phyloP scores from a whole-genome alignment of 1,284 basidiomycete genomes.

The Apiotrichum gamsii region DNA sequence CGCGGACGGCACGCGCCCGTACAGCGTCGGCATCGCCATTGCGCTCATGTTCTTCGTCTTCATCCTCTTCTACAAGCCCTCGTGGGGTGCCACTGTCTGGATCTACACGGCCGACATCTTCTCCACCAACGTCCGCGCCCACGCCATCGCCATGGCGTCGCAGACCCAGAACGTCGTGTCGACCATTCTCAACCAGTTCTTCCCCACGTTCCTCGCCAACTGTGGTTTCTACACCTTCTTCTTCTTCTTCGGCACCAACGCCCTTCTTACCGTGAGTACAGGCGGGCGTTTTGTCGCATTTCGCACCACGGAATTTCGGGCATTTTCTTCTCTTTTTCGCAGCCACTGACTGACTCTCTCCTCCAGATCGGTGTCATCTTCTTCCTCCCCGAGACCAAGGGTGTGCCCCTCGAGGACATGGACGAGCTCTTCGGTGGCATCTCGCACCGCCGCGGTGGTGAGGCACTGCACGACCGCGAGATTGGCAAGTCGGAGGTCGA shows the following conservation, averaged over 20 bases:
- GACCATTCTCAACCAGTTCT: constrained; percentile 19
- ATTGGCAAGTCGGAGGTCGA: not conserved
- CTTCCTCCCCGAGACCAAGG: not conserved
- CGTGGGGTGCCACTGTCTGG: constrained; percentile 24
- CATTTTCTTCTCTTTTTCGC: constrained; percentile 43
- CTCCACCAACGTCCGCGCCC: constrained; percentile 18
- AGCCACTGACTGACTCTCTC: constrained; percentile 24
- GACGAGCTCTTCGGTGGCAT: constrained; percentile 2
- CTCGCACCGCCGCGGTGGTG: not conserved
- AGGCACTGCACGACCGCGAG: not conserved
- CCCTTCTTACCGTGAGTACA: not conserved
- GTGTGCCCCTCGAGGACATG: constrained; percentile 1
- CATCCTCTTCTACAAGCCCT: constrained; percentile 20
- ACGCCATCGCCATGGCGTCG: constrained; percentile 16
- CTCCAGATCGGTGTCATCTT: not conserved
- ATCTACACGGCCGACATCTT: constrained; percentile 20
- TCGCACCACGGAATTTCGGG: constrained; percentile 43
- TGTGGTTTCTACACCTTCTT: constrained; percentile 9
- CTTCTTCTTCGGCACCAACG: constrained; percentile 7
- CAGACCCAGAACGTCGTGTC: constrained; percentile 19
- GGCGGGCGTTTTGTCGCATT: too few species aligned
- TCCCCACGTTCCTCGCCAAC: constrained; percentile 5
- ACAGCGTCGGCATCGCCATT: constrained; percentile 17
- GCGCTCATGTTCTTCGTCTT: constrained; percentile 17
- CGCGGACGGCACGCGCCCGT: constrained; percentile 9